phyloP scores from a whole-genome alignment of 176 grass and related monocot genomes.

The maize (Zea mays) region DNA sequence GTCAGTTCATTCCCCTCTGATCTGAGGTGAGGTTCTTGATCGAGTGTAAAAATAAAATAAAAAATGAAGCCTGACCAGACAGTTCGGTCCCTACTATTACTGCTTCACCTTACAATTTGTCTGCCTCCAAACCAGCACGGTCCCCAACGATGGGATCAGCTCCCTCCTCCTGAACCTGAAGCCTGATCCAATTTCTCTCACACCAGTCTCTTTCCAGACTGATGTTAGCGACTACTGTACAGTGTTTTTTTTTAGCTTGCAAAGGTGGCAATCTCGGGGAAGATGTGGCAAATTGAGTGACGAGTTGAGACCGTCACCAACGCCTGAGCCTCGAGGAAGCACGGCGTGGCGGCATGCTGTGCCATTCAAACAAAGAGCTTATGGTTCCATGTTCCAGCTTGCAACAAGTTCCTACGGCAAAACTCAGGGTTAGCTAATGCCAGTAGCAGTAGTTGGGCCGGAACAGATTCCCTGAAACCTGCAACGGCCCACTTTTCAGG shows the following conservation, averaged over 20 bases:
- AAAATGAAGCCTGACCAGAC: not conserved
- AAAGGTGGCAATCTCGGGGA: not conserved
- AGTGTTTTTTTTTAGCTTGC: not conserved
- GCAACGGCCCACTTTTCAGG: not conserved
- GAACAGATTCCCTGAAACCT: not conserved
- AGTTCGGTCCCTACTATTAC: not conserved
- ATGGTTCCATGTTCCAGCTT: too few relatives aligned
- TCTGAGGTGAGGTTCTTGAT: not conserved
- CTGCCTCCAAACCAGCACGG: not conserved
- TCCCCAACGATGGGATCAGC: not conserved
- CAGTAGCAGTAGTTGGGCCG: not conserved
- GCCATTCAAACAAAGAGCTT: too few relatives aligned
- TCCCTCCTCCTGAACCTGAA: not conserved
- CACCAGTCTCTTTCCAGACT: not conserved
- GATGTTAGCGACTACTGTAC: not conserved
- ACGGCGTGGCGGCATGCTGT: too few relatives aligned
- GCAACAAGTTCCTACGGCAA: not conserved
- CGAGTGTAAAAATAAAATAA: too few relatives aligned
- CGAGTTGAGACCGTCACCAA: not conserved
- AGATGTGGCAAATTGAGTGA: not conserved
- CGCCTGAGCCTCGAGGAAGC: too few relatives aligned
- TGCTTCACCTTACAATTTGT: conserved; percentile 2
- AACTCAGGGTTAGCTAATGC: not conserved
- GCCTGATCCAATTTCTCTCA: not conserved
- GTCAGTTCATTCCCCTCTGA: not conserved